Base-by-base conservation (phyloP, 2,329 filamentous ascomycete genomes). In the Verticillium alfalfae region DNA sequence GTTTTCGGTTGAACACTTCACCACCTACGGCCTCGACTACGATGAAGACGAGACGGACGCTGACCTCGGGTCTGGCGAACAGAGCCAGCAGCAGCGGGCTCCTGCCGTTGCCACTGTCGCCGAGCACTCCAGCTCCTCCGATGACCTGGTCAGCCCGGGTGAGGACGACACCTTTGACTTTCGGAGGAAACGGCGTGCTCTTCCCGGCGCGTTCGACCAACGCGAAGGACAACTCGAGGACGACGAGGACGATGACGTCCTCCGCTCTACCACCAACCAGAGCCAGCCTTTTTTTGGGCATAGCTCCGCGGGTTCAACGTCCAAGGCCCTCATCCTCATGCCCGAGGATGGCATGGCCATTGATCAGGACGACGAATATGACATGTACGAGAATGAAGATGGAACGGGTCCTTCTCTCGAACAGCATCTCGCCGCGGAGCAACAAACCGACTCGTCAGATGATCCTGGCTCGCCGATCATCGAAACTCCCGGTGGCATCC, bases 1-100 rank as follows among this genome's bases (percentile, higher is more conserved):
- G 15, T 99, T 99, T 78, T 87, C 82, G 10, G 95, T 99, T n/a
- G 88, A 94, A 70, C 95, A 99, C 75, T 99, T 96, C 74, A 98
- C 94, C 1, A 97, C 93, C 1, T 99, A 99, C 71, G 93, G 91
- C 49, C 82, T 98, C 60, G 90, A 94, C 66, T 92, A 91, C 49
- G 91, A 93, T 55, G 89, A 92, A 34, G 88, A 91, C 58, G 82
- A 88, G 56, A 81, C 81, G 8, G 86, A 86, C 68, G 80, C 81
- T 64, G 76, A 62, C n/a, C 56, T 61, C 59, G 26, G 22, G 36
- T 34, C 26, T 22, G 31, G 12, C 26, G 54, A 12, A 36, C 36
- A 26, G 39, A 39, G 13, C 38, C 39, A 18, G 18, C 45, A 52
- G 45, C 45, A 18, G 16, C 22, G 9, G n/a, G 45, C 18, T 22